Conservation (phyloP, 352 stramenopile species). For the Phytophthora gonapodyides region DNA sequence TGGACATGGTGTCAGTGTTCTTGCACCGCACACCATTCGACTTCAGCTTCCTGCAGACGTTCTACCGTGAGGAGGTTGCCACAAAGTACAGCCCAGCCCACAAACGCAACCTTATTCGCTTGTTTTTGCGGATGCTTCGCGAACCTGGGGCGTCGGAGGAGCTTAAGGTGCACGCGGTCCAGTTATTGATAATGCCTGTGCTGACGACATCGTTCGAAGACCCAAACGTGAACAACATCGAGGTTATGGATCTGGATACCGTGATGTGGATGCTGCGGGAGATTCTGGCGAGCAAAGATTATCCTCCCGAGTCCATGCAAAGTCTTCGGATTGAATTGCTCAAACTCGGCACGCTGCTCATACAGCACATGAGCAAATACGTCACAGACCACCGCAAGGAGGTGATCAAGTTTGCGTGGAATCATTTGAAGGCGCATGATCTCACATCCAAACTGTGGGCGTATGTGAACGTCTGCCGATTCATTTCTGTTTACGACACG, state of each 20-base stretch:
- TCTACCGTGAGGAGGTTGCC: slow-evolving; percentile 88
- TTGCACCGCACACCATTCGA: slow-evolving; percentile 93
- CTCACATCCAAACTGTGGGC: slow-evolving; percentile 96
- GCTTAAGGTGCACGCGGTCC: slow-evolving; percentile 93
- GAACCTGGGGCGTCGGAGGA: slow-evolving; percentile 77
- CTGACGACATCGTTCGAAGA: slow-evolving; percentile 89
- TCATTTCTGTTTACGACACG: slow-evolving; percentile 97
- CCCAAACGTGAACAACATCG: slow-evolving; percentile 68
- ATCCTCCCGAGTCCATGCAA: slow-evolving; percentile 69
- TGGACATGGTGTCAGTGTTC: slow-evolving; percentile 96
- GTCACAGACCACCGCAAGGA: slow-evolving; percentile 95
- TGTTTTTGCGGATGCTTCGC: slow-evolving; percentile 90
- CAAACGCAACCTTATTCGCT: slow-evolving; percentile 86
- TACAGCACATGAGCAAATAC: slow-evolving; percentile 95
- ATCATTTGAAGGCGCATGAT: slow-evolving; percentile 95
- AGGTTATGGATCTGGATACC: slow-evolving; percentile 87
- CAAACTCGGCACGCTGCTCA: slow-evolving; percentile 95
- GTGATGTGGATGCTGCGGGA: slow-evolving; percentile 90
- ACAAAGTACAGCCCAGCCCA: slow-evolving; percentile 58
- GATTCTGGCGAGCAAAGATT: slow-evolving; percentile 87
- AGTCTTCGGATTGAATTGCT: slow-evolving; percentile 92
- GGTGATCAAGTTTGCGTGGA: slow-evolving; percentile 99
- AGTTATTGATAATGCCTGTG: slow-evolving; percentile 95
- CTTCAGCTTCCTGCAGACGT: slow-evolving; percentile 94
- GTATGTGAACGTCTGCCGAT: slow-evolving; percentile 97